Percentiles rank a stretch among this genome's conserved stretches.
These are phyloP conservation scores for Scedosporium dehoogii DNA, from an alignment of 2,329 filamentous ascomycete genomes.

Conservation along the genomic window DNA sequence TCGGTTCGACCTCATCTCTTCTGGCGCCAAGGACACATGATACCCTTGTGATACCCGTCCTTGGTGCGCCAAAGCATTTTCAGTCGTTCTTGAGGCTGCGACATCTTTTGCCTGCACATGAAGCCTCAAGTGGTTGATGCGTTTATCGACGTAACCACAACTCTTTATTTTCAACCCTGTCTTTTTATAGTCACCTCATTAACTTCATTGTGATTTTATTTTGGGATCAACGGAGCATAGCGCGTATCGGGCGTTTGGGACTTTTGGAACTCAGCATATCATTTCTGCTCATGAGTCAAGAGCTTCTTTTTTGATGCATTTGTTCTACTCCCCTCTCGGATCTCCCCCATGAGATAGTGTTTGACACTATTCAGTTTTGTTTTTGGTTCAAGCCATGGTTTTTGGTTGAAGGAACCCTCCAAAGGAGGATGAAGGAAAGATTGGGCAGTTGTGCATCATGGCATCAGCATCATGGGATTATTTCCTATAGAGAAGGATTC, in stretches of 20 bases:
- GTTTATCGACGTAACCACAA: not conserved
- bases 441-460: not conserved
- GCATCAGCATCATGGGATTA: not conserved
- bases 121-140: not conserved
- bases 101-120: not conserved
- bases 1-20: not conserved
- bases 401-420: not conserved
- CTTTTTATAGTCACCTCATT: conserved; percentile 7
- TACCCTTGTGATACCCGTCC: conserved; percentile 19
- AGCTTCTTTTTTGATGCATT: not conserved
- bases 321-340: not conserved
- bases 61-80: not conserved
- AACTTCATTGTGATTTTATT: not conserved
- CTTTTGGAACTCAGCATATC: not conserved
- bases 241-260: not conserved
- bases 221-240: conserved; percentile 4
- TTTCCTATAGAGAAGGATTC: not conserved
- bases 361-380: not conserved
- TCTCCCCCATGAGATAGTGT: not conserved
- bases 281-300: not conserved
- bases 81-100: not conserved
- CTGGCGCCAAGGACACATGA: conserved; percentile 9
- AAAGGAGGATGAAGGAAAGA: not conserved
- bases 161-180: conserved; percentile 14
- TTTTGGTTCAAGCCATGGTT: too few species aligned